phyloP scores from a whole-genome alignment of 23 red algal genomes.

The Chondrus crispus region DNA sequence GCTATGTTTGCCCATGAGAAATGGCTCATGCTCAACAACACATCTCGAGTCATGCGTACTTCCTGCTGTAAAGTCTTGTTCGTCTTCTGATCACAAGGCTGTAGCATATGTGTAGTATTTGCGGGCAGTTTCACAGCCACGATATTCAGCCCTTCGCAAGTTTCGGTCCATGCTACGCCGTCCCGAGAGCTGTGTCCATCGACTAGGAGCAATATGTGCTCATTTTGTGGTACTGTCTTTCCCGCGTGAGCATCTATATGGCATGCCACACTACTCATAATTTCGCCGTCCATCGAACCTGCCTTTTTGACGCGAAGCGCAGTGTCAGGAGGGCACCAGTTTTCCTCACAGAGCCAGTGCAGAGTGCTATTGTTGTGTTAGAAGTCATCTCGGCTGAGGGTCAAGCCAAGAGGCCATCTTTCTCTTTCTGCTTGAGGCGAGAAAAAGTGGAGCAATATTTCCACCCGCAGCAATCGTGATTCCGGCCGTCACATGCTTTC shows the following conservation, averaged over 20 bases:
- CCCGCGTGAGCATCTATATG: not conserved
- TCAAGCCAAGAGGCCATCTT: not conserved
- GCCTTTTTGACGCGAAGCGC: not conserved
- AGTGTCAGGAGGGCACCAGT: not conserved
- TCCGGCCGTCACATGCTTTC: not conserved
- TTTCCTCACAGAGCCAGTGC: not conserved
- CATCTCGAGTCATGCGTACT: not conserved
- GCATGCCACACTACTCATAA: not conserved
- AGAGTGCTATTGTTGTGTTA: not conserved
- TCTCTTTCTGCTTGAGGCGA: not conserved
- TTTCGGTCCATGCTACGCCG: not conserved
- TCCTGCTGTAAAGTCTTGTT: not conserved
- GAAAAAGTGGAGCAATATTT: not conserved
- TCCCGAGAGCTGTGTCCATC: conserved; percentile 4
- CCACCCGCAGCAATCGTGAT: not conserved
- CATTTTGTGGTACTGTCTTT: not conserved
- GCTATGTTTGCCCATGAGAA: not conserved
- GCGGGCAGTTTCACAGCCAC: not conserved
- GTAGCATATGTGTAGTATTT: not conserved
- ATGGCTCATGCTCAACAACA: not conserved
- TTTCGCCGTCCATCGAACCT: not conserved
- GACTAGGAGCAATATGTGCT: not conserved
- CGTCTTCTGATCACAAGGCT: not conserved
- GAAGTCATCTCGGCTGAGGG: not conserved
- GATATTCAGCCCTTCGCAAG: no score